These are phyloP conservation scores for Lunasporangiospora selenospora DNA, from an alignment of 192 early-diverging fungal genomes.

Conservation along the genomic window DNA sequence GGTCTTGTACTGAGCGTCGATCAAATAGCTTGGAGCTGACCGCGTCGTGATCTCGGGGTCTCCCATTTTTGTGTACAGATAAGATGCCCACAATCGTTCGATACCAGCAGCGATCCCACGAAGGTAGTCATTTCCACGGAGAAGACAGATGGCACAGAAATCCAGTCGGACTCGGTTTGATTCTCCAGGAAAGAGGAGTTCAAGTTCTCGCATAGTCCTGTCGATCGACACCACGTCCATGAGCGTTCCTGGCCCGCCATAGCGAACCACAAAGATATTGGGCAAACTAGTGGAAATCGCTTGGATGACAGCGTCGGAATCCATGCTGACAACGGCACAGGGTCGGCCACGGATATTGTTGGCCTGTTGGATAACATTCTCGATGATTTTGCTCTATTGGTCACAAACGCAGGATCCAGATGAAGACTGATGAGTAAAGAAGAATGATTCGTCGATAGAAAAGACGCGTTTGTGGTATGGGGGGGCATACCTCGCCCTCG, in stretches of 20 bases:
- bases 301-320: constrained; percentile 44
- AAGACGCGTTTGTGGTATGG: neutral
- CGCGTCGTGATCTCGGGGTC: constrained; percentile 16
- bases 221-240: constrained; percentile 33
- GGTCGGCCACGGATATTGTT: constrained; percentile 34
- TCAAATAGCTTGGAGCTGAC: constrained; percentile 9
- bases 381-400: constrained; percentile 45
- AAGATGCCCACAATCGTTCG: constrained; percentile 31
- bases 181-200: constrained; percentile 35
- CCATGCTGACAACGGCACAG: constrained; percentile 45
- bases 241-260: constrained; percentile 12
- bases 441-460: too few species aligned
- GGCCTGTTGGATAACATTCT: constrained; percentile 41
- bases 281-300: constrained; percentile 42
- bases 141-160: constrained; percentile 38
- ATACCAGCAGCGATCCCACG: constrained; percentile 14
- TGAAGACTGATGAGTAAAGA: too few species aligned
- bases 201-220: constrained; percentile 22
- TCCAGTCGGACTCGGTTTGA: constrained; percentile 26
- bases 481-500: constrained; percentile 48
- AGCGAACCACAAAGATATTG: constrained; percentile 37
- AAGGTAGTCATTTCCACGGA: constrained; percentile 48
- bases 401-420: too few species aligned
- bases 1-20: constrained; percentile 31
- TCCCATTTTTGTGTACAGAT: constrained; percentile 27